Evolutionary conservation across 768 basidiomycete species (phyloP).

Genomic region (Mycena pura): DNA sequence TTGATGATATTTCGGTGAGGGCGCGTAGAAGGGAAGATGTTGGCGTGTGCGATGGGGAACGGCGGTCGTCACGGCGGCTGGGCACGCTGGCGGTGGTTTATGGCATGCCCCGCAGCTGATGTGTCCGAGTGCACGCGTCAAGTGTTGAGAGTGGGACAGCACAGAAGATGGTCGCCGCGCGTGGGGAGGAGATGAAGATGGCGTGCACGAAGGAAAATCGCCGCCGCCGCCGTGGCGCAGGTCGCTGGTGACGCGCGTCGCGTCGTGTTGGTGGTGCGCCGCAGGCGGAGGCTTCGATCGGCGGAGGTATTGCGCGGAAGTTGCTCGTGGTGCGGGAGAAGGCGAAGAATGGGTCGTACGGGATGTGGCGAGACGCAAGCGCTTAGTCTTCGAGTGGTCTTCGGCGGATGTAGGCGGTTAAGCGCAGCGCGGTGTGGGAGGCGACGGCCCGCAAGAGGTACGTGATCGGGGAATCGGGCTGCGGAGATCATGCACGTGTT

Average conservation of each 20-base stretch:
- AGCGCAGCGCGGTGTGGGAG: background rate
- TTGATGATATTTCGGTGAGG: background rate
- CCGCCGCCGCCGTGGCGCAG: background rate
- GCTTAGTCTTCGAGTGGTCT: background rate
- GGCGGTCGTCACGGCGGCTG: background rate
- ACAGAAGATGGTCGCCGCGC: background rate
- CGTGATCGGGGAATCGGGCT: too few species aligned
- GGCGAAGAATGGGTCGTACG: background rate
- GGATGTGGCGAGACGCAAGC: background rate
- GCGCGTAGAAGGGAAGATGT: background rate
- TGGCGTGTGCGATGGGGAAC: background rate
- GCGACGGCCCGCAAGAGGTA: too few species aligned
- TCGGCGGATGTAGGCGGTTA: constrained; percentile 2
- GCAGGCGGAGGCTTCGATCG: background rate
- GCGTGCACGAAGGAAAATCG: background rate
- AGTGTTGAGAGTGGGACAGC: background rate
- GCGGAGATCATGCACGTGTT: too few species aligned
- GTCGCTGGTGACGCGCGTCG: background rate
- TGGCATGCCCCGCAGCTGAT: background rate
- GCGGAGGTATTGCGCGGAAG: background rate
- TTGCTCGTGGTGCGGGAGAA: background rate
- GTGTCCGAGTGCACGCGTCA: background rate
- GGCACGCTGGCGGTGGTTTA: background rate
- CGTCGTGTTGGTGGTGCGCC: background rate
- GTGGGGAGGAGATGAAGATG: background rate